Conservation (phyloP, 306 rosid species). For the Phaseolus lunatus region DNA sequence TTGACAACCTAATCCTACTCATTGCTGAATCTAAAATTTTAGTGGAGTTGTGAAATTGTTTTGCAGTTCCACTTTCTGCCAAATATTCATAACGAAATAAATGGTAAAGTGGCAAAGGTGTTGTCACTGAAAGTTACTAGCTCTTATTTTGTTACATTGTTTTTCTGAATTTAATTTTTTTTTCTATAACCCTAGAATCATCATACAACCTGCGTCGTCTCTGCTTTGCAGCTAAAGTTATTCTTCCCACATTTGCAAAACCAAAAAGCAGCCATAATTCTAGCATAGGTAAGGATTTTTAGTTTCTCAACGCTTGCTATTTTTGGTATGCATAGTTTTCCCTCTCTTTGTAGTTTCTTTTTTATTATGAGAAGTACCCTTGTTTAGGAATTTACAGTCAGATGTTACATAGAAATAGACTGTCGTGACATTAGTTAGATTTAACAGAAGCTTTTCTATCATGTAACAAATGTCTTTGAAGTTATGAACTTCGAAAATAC, state of each 20-base stretch:
- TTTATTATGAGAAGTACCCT: slow-evolving; percentile 27
- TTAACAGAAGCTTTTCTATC: slow-evolving; percentile 17
- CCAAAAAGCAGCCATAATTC: slow-evolving; percentile 96
- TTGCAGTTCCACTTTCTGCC: slow-evolving; percentile 24
- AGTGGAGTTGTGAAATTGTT: slow-evolving; percentile 37
- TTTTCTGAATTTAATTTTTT: neutral
- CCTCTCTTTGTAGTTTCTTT: slow-evolving; percentile 12
- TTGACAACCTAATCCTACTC: too few species aligned
- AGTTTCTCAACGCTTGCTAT: slow-evolving; percentile 27
- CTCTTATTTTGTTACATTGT: slow-evolving; percentile 20
- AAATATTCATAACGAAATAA: slow-evolving; percentile 10
- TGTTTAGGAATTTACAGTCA: slow-evolving; percentile 26
- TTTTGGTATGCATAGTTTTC: slow-evolving; percentile 20
- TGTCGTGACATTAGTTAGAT: slow-evolving; percentile 2
- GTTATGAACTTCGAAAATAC: neutral
- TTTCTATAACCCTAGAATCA: slow-evolving; percentile 25
- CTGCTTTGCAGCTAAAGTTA: slow-evolving; percentile 85
- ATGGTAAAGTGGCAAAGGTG: neutral
- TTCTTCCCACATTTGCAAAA: slow-evolving; percentile 96
- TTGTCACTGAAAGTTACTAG: slow-evolving; percentile 22
- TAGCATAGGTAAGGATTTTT: slow-evolving; percentile 73
- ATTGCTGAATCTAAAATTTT: slow-evolving; percentile 36
- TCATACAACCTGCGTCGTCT: slow-evolving; percentile 18
- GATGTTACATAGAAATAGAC: slow-evolving; percentile 28
- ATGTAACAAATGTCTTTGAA: slow-evolving; percentile 9